Base-by-base conservation (phyloP, 1,139 yeast genomes). In the Sugiyamaella paludigena region DNA sequence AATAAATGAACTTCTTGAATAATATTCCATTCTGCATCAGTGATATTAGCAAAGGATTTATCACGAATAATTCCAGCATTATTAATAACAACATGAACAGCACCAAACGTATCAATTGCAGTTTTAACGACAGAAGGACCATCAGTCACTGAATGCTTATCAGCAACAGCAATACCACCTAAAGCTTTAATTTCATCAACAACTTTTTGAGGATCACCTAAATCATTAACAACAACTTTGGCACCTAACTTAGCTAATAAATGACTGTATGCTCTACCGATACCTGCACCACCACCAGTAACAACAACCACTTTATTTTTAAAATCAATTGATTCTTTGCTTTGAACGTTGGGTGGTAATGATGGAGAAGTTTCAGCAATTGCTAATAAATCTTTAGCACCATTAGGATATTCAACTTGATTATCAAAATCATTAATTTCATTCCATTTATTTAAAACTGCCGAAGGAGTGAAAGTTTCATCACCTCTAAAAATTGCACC, bases 41-140 rank as follows among this genome's bases (percentile, higher is more conserved):
- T 69, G 87, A 92, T 83, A 69, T 91, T 89, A 53, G 78, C 76
- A 67, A 92, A 87, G 4, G 96, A 87, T 67, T 81, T 83, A 76
- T 92, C 98, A 65, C 98, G 79, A 65, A 92, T 77, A 54, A 92
- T 88, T 55, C 98, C 98, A 15, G 98, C 98, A 66, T 92, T 92
- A 75, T 92, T 91, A 57, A 91, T 78, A 60, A 91, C 78, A 19
- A 87, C 79, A 70, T 92, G 97, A 55, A 92, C 84, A 46, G 87
- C 77, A 39, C 97, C 98, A 70, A 82, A 92, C 53, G 77, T 75
- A 59, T 79, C 79, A 51, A 89, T 59, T 30, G 95, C 96, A 46
- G 87, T 84, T 69, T 87, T 78, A 56, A 91, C 81, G 57, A 92
- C 87, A 41, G 79, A 80, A 50, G 80, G 79, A 43, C 96, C 83